Conservation (phyloP, 495 filamentous ascomycete species). For the Immersiella caudata region DNA sequence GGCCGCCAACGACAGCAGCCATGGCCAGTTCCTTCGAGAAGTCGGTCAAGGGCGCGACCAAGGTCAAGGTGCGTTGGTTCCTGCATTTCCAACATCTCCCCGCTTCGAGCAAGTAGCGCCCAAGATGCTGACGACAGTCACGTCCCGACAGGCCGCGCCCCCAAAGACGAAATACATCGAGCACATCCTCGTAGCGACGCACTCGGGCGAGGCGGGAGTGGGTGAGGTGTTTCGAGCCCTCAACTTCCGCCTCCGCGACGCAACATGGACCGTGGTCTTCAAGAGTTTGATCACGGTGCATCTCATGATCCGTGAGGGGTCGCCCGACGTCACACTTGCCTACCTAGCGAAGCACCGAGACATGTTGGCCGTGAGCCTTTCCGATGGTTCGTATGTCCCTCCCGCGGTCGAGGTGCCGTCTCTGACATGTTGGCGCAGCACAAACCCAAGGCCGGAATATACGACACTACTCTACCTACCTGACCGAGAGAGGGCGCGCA, state of each 20-base stretch:
- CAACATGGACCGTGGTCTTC: conserved; percentile 96
- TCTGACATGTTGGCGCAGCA: conserved; percentile 52
- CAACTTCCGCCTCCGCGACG: conserved; percentile 84
- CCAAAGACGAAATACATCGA: conserved; percentile 99
- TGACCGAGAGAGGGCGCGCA: conserved; percentile 77
- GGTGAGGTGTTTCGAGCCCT: conserved; percentile 94
- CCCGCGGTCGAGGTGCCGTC: not conserved
- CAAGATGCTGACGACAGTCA: conserved; percentile 19
- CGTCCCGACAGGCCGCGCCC: conserved; percentile 71
- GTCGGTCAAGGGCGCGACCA: conserved; percentile 90
- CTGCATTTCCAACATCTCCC: not conserved
- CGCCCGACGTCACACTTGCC: conserved; percentile 81
- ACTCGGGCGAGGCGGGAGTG: conserved; percentile 92
- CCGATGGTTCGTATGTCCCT: conserved; percentile 71
- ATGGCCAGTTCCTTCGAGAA: conserved; percentile 89
- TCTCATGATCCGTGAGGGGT: conserved; percentile 95
- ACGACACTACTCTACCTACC: conserved; percentile 84
- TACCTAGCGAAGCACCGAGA: conserved; percentile 83
- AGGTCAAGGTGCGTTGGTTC: conserved; percentile 76
- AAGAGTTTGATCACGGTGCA: conserved; percentile 95
- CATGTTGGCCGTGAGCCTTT: conserved; percentile 84
- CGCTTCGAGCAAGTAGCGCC: not conserved
- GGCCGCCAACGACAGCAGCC: conserved; percentile 28
- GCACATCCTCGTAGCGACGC: conserved; percentile 93
- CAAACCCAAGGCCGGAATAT: conserved; percentile 97